Evolutionary conservation across 257 asterid species (phyloP).

Genomic region (Solanum neorickii): DNA sequence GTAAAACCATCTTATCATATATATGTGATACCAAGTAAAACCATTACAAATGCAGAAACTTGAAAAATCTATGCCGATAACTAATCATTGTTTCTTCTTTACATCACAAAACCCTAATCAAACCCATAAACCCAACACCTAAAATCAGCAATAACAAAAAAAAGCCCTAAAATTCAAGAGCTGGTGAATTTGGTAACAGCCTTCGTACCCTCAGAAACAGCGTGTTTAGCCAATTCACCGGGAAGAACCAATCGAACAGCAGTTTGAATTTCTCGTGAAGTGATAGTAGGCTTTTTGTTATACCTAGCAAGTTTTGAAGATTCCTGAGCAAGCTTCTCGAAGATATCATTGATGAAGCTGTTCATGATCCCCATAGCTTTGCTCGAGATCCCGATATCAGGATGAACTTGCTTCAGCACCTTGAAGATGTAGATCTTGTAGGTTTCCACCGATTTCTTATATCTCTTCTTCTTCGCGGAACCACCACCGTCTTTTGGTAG

Average conservation of each 20-base stretch:
- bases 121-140: background rate
- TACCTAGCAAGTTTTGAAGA: background rate
- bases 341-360: constrained; percentile 11
- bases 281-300: constrained; percentile 3
- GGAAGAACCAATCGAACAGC: constrained; percentile 9
- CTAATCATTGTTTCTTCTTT: background rate
- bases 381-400: background rate
- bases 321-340: constrained; percentile 10
- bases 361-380: constrained; percentile 13
- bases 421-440: constrained; percentile 12
- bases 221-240: constrained; percentile 12
- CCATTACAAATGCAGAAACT: background rate
- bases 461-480: background rate
- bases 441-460: background rate
- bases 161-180: background rate
- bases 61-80: background rate
- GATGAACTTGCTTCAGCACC: constrained; percentile 10
- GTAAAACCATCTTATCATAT: too few species aligned
- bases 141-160: too few species aligned
- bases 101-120: background rate
- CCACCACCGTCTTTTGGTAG: background rate
- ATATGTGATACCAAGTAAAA: too few species aligned
- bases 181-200: constrained; percentile 11
- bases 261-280: constrained; percentile 7
- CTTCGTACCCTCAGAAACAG: constrained; percentile 7